Evolutionary conservation across 2,329 filamentous ascomycete genomes (phyloP).

Genomic region (Colletotrichum paranaense): DNA sequence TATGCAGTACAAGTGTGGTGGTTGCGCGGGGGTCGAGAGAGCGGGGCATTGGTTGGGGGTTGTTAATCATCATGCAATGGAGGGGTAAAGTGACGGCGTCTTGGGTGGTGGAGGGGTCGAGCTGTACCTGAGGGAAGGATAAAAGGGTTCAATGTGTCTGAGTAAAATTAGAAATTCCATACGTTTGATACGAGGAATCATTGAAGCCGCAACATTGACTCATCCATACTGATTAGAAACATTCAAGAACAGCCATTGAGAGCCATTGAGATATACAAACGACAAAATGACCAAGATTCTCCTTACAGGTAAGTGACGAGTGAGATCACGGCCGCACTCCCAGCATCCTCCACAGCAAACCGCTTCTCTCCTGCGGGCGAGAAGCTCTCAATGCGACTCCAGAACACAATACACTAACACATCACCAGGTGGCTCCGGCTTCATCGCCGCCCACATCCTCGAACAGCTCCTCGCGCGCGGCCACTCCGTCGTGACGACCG

Average conservation of each 20-base stretch:
- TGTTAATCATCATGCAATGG: conserved; percentile 27
- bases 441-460: conserved; percentile 66
- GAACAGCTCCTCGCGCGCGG: conserved; percentile 63
- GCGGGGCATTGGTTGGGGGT: conserved; percentile 16
- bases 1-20: too few relatives aligned
- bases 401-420: not conserved
- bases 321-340: not conserved
- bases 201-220: not conserved
- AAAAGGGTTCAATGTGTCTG: not conserved
- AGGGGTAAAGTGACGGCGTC: conserved; percentile 28
- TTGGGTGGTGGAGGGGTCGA: not conserved
- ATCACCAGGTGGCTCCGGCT: conserved; percentile 59
- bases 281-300: conserved; percentile 58
- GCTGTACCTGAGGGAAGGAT: not conserved
- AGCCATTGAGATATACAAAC: not conserved
- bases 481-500: conserved; percentile 66
- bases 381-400: too few relatives aligned
- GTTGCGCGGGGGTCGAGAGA: not conserved
- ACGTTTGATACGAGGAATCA: not conserved
- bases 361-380: too few relatives aligned
- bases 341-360: too few relatives aligned
- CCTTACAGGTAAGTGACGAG: conserved; percentile 55
- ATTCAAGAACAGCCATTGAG: not conserved
- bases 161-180: not conserved
- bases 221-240: not conserved